Base-by-base conservation (phyloP, 2,329 filamentous ascomycete species). In the Colletotrichum chlorophyti region DNA sequence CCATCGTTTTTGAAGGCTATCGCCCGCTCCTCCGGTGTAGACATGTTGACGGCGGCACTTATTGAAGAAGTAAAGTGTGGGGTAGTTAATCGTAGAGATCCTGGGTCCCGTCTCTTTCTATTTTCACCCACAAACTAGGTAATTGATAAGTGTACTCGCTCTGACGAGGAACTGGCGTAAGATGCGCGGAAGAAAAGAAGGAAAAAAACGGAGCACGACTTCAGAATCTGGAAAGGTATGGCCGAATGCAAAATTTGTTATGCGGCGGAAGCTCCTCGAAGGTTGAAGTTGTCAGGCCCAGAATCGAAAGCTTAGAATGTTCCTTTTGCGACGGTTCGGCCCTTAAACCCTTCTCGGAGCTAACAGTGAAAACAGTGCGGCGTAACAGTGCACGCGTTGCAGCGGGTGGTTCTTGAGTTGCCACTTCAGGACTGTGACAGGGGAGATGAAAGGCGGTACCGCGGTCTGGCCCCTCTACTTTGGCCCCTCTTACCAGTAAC, bases 1-100 rank as follows among this genome's bases (percentile, higher is more conserved):
- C 95, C 95, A 75, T 96, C 85, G 75, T 96, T 90, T 80, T 99
- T 99, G 67, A 96, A 81, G 70, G 89, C 90, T 65, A 87, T 84
- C 49, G 94, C 94, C 74, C 91, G 86, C 72, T 91, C 87, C 68
- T 76, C 67, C 21, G 72, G 67, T 27, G 72, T 72, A 59, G 77
- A 68, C 78, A 82, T 82, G 64, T 63, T 46, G 60, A 29, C 37
- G 48, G 60, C 19, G 37, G 32, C 29, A 35, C 29, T 37, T 43
- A 17, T 11, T 34, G 40, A 21, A 58, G 40, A 45, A 50, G 15
- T 31, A 43, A 53, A 53, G 52, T 46, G 49, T 47, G 53, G 49
- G 49, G 53, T 48, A 53, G 40, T 45, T 46, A 38, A 38, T 58
- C 47, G 42, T n/a, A 32, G 43, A 48, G 26, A 53, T 12, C 24